Conservation (phyloP, 2,329 filamentous ascomycete species). For the Diplodia seriata region DNA sequence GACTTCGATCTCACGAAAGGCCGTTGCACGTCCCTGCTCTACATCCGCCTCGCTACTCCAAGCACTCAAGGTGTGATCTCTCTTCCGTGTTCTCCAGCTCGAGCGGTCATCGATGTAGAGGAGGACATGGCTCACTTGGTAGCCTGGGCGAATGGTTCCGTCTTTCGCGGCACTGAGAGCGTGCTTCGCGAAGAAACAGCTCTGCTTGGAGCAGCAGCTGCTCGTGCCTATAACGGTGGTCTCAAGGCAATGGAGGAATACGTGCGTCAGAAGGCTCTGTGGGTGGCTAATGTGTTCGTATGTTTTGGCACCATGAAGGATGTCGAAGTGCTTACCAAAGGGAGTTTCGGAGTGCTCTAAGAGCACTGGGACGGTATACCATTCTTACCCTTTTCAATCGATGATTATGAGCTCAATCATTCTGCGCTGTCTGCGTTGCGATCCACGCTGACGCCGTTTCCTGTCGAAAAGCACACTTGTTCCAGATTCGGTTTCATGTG, state of each 20-base stretch:
- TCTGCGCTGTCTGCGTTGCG: not conserved
- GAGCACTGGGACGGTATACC: not conserved
- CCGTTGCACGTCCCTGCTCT: constrained; percentile 10
- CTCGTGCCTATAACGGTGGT: not conserved
- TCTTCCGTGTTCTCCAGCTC: not conserved
- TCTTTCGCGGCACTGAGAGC: constrained; percentile 16
- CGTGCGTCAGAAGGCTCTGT: constrained; percentile 4
- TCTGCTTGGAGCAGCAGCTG: constrained; percentile 6
- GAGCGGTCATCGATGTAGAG: not conserved
- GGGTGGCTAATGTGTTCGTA: constrained; percentile 20
- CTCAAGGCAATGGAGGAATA: not conserved
- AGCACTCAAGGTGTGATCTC: not conserved
- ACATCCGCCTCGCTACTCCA: constrained; percentile 7
- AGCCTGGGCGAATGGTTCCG: constrained; percentile 16
- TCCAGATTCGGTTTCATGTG: constrained; percentile 4
- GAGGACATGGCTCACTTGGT: constrained; percentile 21
- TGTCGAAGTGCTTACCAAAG: not conserved
- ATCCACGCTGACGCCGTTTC: not conserved
- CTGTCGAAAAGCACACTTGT: not conserved
- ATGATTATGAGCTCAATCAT: not conserved
- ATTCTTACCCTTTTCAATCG: not conserved
- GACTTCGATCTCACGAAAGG: constrained; percentile 16
- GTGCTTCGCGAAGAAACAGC: constrained; percentile 16
- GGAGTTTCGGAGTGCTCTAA: not conserved
- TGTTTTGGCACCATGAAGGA: constrained; percentile 7